Evolutionary conservation across 225 moss, liverwort and hornwort genomes (phyloP).

Genomic region (Bryum argenteum): DNA sequence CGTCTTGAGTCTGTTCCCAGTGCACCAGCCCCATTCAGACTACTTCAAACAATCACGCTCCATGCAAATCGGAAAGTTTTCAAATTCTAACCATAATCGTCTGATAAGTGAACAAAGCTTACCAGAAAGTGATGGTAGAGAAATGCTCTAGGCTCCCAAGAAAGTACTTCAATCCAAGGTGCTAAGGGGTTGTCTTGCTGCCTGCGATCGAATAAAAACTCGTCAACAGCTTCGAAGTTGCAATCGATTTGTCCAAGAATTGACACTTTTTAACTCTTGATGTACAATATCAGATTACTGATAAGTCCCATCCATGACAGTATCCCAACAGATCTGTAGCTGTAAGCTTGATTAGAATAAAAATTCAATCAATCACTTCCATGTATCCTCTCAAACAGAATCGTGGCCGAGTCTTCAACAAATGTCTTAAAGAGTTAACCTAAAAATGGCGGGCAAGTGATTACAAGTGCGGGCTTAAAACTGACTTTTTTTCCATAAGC

Average conservation of each 20-base stretch:
- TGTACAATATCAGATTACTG: not conserved
- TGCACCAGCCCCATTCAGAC: conserved; percentile 27
- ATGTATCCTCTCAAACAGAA: not conserved
- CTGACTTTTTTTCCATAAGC: too few species aligned
- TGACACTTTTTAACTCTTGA: not conserved
- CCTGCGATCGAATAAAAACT: conserved; percentile 42
- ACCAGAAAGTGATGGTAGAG: conserved; percentile 93
- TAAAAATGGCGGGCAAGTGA: not conserved
- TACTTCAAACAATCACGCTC: not conserved
- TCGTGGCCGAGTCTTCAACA: not conserved
- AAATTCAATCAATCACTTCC: not conserved
- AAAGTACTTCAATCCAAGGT: conserved; percentile 79
- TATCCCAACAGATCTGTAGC: conserved; percentile 5
- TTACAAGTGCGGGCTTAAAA: too few species aligned
- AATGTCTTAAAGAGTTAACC: not conserved
- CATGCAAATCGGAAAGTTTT: not conserved
- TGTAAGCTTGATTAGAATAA: not conserved
- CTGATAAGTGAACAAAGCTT: conserved; percentile 12
- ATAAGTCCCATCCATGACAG: not conserved
- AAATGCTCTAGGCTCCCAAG: conserved; percentile 97
- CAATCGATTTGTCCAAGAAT: conserved; percentile 6
- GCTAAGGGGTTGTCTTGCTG: conserved; percentile 38
- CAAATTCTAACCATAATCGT: not conserved
- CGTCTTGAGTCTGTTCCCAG: conserved; percentile 69
- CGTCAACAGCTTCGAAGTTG: not conserved